Percentiles rank a stretch among this genome's conserved stretches.
phyloP scores from a whole-genome alignment of 1,284 basidiomycete genomes.

The Sanguinoderma infundibulare region DNA sequence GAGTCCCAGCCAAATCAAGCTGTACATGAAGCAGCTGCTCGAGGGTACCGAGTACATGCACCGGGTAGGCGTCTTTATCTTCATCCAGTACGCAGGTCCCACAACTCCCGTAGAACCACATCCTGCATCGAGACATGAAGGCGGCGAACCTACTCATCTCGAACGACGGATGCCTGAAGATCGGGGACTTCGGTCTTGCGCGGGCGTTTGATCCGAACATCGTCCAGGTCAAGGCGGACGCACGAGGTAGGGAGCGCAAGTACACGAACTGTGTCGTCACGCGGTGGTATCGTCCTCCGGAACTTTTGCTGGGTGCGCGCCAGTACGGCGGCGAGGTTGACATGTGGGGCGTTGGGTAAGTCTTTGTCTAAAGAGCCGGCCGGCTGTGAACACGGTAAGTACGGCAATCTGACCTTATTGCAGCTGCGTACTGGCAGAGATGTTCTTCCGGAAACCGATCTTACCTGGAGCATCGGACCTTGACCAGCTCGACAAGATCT shows the following conservation, averaged over 20 bases:
- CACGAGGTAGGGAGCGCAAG: conserved; percentile 60
- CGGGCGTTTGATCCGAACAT: conserved; percentile 68
- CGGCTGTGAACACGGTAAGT: background rate
- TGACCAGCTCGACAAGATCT: conserved; percentile 91
- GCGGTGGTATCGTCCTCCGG: conserved; percentile 97
- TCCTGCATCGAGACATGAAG: conserved; percentile 98
- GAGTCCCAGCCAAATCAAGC: conserved; percentile 86
- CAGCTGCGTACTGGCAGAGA: conserved; percentile 94
- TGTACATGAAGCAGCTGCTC: conserved; percentile 94
- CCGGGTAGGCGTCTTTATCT: conserved; percentile 53
- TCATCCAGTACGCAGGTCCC: conserved; percentile 13
- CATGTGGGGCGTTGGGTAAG: conserved; percentile 97
- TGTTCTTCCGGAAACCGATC: conserved; percentile 90
- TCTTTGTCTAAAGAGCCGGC: conserved; percentile 18
- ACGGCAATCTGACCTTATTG: conserved; percentile 7
- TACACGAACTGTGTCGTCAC: conserved; percentile 99
- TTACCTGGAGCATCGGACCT: conserved; percentile 88
- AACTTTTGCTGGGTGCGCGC: conserved; percentile 88
- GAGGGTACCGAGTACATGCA: conserved; percentile 97
- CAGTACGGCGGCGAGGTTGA: conserved; percentile 95
- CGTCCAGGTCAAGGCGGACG: conserved; percentile 45
- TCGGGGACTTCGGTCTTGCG: conserved; percentile 97
- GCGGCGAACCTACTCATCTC: conserved; percentile 96
- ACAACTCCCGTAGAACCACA: conserved; percentile 72
- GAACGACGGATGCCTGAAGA: conserved; percentile 81